Evolutionary conservation across 306 rosid genomes (phyloP), one percentile per base, ranked within the genome.

Genomic region (Quercus dentata): DNA sequence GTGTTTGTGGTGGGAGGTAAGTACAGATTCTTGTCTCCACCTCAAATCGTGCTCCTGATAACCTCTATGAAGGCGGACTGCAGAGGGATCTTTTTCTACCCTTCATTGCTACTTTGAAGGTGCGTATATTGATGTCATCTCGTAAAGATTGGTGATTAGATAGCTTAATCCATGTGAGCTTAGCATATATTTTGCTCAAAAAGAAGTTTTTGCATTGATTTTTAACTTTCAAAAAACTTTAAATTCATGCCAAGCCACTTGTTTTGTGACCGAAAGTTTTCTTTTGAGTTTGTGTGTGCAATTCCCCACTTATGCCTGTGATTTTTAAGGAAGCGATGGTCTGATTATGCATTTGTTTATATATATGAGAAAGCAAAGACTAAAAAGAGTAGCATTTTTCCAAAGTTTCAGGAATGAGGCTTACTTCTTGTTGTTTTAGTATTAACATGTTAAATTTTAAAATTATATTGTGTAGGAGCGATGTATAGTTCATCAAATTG

Each of bases 31-130:
- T 95, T 54, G 97, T 95, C 10, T 71, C 98, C 79, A 95, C 99
- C 71, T 95, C 99, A 65, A 95, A 95, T 82, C 99, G 99, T 80
- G 97, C 96, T 63, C 99, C 99, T 25, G 97, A 92, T 83, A 90
- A 84, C 54, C 89, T 95, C 6, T 95, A 95, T 12, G 99, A 95
- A 84, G 97, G 99, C 68, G 99, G 99, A 85, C 82, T 95, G 80
- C 99, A 95, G 83, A 89, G 99, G 86, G 96, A 92, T 85, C 98
- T 95, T 82, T 95, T 95, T 84, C 85, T 92, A 68, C 98, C 98
- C 51, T 95, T 95, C 88, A 92, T 95, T 84, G 85, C 92, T 1
- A 75, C 93, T 63, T 72, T 95, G 87, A 92, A 95, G 99, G 99
- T 94, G 81, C 5, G 44, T 72, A 62, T 67, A 38, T 35, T 19